Evolutionary conservation across 2,329 filamentous ascomycete genomes (phyloP), one percentile per base, ranked within the genome.

Genomic region (Gremmenia infestans): DNA sequence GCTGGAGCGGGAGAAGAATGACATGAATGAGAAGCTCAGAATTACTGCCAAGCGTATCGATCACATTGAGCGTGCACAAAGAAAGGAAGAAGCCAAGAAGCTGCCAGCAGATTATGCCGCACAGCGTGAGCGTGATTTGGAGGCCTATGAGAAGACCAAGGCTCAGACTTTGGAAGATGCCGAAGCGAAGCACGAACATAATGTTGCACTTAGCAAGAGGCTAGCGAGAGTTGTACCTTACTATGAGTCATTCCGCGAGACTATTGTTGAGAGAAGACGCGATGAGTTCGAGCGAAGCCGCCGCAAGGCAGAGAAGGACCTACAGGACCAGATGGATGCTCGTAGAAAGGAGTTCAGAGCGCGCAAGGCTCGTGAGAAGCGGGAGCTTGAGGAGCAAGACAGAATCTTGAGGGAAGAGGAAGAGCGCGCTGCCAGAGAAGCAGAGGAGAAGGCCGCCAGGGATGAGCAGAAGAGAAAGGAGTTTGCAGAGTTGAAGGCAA

Each of bases 1-100:
- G 74, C 83, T 99, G 11, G 94, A 97, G 77, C 92, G 93, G 67
- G 94, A 97, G 80, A 99, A 97, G 87, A 96, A 93, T 69, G 91
- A 94, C 70, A 86, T 97, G 64, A 90, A 89, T 62, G 91, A 97
- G 75, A 91, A 89, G 71, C 83, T 97, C 52, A 87, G 91, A 67
- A 85, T 96, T 67, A 95, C 92, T 58, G 91, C 88, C 72, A 97
- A 97, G 83, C 88, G 94, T 62, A 89, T 97, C 67, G 94, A 99
- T 71, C 93, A 99, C 75, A 78, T 99, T 66, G 94, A 99, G 79
- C 89, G 94, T 77, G 94, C 94, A 39, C 95, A 95, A 82, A 87
- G 94, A 68, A 90, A 93, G 72, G 94, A 97, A 76, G 94, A 99
- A 74, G 77, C 87, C 69, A 96, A 97, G 83, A 93, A 97, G 75